Percentiles rank a stretch among this genome's conserved stretches.
Evolutionary conservation across 768 basidiomycete genomes (phyloP).

Genomic region (Chlorophyllum brunneum): DNA sequence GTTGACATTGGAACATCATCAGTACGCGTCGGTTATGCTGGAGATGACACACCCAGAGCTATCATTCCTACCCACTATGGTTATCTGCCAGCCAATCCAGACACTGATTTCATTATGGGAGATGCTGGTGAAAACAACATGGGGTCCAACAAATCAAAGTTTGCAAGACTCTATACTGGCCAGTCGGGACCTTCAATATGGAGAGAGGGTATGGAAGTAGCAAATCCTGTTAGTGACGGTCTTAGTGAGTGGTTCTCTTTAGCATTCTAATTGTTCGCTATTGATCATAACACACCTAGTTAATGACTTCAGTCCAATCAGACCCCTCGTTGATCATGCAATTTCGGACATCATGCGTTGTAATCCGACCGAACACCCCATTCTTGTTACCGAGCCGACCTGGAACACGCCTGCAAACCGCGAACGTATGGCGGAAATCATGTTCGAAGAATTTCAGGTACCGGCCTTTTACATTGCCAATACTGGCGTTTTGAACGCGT

Average conservation of each 20-base stretch:
- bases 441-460: constrained; percentile 94
- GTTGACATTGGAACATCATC: constrained; percentile 91
- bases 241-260: constrained; percentile 53
- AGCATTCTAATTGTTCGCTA: not conserved
- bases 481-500: constrained; percentile 92
- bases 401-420: constrained; percentile 95
- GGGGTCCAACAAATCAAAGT: constrained; percentile 32
- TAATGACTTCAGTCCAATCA: constrained; percentile 72
- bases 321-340: constrained; percentile 70
- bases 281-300: constrained; percentile 35
- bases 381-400: constrained; percentile 91
- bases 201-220: constrained; percentile 86
- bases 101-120: constrained; percentile 53
- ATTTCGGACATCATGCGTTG: constrained; percentile 73
- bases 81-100: constrained; percentile 45
- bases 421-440: constrained; percentile 93
- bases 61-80: constrained; percentile 90
- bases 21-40: constrained; percentile 93
- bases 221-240: constrained; percentile 79
- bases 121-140: constrained; percentile 38
- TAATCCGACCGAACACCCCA: constrained; percentile 80
- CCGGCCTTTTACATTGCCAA: constrained; percentile 98
- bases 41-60: constrained; percentile 92
- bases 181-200: constrained; percentile 88
- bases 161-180: constrained; percentile 72